Evolutionary conservation across 2,329 filamentous ascomycete species (phyloP).

Genomic region (Epichloe festucae): DNA sequence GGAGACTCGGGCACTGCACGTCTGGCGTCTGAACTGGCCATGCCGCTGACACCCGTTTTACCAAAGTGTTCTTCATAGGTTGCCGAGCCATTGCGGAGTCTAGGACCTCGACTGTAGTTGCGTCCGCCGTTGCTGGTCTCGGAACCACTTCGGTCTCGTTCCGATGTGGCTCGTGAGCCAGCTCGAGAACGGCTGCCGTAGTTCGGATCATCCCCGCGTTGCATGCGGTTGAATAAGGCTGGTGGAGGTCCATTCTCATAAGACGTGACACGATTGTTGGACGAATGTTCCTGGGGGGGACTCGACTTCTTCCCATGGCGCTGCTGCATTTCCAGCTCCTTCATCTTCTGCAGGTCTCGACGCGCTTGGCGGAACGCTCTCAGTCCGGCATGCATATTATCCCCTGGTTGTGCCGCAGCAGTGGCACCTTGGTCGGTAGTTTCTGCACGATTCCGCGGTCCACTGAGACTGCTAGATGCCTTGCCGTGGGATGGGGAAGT

Average conservation of each 20-base stretch:
- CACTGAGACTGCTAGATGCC: constrained; percentile 10
- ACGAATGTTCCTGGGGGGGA: constrained; percentile 11
- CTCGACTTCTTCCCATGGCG: constrained; percentile 19
- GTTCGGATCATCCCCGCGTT: constrained; percentile 28
- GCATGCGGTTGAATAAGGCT: constrained; percentile 30
- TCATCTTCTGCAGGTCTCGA: constrained; percentile 42
- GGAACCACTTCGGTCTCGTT: constrained; percentile 42
- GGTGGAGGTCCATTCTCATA: constrained; percentile 33
- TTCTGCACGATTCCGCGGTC: background rate
- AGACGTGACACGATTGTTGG: constrained; percentile 24
- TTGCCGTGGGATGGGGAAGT: constrained; percentile 28
- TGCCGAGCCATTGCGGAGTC: constrained; percentile 25
- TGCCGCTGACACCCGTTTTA: background rate
- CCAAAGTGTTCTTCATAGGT: constrained; percentile 24
- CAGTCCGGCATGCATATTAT: constrained; percentile 35
- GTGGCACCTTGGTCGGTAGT: background rate
- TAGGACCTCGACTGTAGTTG: constrained; percentile 26
- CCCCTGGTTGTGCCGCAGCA: constrained; percentile 21
- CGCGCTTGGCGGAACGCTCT: constrained; percentile 45
- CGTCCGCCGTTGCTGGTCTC: constrained; percentile 36
- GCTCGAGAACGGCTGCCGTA: constrained; percentile 16
- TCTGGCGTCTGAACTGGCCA: background rate
- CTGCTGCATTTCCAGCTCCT: constrained; percentile 36
- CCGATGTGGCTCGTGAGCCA: constrained; percentile 22
- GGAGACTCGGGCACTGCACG: constrained; percentile 1